Conservation (phyloP, 768 basidiomycete species). For the Mrakia blollopis region DNA sequence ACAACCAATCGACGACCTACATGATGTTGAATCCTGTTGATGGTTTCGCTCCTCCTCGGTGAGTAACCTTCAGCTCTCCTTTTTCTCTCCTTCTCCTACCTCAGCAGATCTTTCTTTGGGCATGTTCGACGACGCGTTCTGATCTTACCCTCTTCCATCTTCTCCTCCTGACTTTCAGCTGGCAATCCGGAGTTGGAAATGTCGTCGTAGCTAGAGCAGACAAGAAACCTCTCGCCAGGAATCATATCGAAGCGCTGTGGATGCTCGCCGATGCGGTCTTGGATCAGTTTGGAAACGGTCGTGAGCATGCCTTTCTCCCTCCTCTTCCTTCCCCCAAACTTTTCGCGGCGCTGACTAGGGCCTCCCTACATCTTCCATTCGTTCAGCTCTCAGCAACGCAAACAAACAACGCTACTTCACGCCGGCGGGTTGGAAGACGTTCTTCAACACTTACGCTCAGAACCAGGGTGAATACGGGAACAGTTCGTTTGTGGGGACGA, state of each 20-base stretch:
- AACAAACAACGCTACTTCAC: neutral
- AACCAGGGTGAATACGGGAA: neutral
- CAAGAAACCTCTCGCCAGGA: neutral
- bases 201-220: neutral
- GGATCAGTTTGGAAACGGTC: neutral
- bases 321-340: no score
- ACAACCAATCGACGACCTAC: neutral
- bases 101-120: neutral
- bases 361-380: no score
- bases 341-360: no score
- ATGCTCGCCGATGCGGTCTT: neutral
- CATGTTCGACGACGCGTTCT: neutral
- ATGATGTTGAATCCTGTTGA: neutral
- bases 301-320: no score
- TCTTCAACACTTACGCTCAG: neutral
- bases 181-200: neutral
- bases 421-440: neutral
- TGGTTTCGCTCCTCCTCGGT: conserved; percentile 1
- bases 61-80: neutral
- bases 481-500: neutral
- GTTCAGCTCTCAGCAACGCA: neutral
- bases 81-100: neutral
- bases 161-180: neutral
- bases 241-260: neutral
- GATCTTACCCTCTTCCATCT: neutral